Percentiles rank a stretch among this genome's conserved stretches.
phyloP scores from a whole-genome alignment of 2,329 filamentous ascomycete species.

The Pseudogymnoascus sp. region DNA sequence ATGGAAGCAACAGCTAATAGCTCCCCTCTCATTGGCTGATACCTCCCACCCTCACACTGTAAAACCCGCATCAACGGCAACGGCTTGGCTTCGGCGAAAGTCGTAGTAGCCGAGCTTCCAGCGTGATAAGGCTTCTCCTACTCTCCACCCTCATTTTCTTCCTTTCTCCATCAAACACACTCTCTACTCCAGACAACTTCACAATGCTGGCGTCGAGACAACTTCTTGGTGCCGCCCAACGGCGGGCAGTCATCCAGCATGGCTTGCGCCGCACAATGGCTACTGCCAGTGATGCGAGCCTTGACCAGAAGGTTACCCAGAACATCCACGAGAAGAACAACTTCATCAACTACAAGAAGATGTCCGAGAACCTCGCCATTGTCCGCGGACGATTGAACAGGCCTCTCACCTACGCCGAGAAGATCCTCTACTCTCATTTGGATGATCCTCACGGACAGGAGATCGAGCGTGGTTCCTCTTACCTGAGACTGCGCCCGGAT shows the following conservation, averaged over 20 bases:
- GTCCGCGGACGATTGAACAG: constrained; percentile 85
- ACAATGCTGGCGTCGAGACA: constrained; percentile 67
- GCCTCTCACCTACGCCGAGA: constrained; percentile 92
- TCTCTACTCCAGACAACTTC: constrained; percentile 21
- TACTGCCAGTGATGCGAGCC: constrained; percentile 75
- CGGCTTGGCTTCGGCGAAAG: constrained; percentile 9
- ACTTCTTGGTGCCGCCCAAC: constrained; percentile 59
- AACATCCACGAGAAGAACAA: constrained; percentile 93
- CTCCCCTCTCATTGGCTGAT: background rate
- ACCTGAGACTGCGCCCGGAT: constrained; percentile 93
- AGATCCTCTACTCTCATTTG: constrained; percentile 97
- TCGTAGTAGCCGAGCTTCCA: constrained; percentile 10
- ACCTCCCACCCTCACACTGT: background rate
- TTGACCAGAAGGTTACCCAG: constrained; percentile 95
- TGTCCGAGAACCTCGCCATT: constrained; percentile 92
- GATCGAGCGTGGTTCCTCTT: constrained; percentile 90
- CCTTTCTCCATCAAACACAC: constrained; percentile 14
- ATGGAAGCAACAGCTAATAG: constrained; percentile 7
- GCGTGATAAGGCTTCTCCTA: constrained; percentile 9
- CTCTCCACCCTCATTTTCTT: constrained; percentile 9
- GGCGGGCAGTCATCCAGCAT: constrained; percentile 53
- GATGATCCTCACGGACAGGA: constrained; percentile 95
- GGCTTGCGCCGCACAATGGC: constrained; percentile 65
- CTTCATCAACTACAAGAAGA: constrained; percentile 99
- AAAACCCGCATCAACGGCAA: constrained; percentile 11